Evolutionary conservation across 2,329 filamentous ascomycete genomes (phyloP).

Genomic region (Coniochaeta ligniaria): DNA sequence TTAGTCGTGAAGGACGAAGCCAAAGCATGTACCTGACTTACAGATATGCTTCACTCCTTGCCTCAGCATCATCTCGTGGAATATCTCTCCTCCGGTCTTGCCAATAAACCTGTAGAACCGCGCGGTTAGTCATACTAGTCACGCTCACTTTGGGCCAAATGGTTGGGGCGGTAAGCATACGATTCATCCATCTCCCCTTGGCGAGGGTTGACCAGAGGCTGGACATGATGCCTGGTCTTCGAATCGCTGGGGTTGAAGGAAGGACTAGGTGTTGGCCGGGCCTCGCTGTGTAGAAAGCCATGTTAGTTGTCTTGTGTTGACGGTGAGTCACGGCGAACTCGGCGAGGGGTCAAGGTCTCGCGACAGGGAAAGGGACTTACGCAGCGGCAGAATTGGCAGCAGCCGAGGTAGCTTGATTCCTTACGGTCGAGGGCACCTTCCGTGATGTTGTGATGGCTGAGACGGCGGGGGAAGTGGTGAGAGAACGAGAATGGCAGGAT

Average conservation of each 20-base stretch:
- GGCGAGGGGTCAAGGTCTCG: constrained; percentile 12
- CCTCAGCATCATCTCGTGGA: constrained; percentile 98
- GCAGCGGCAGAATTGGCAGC: constrained; percentile 38
- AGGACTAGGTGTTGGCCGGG: constrained; percentile 55
- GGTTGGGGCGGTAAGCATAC: constrained; percentile 40
- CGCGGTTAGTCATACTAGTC: constrained; percentile 6
- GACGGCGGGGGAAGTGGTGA: constrained; percentile 31
- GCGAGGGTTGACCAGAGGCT: constrained; percentile 57
- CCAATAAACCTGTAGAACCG: constrained; percentile 66
- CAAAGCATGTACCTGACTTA: constrained; percentile 41
- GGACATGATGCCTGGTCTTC: constrained; percentile 52
- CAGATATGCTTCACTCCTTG: constrained; percentile 90
- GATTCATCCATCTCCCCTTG: constrained; percentile 69
- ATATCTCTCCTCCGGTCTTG: constrained; percentile 91
- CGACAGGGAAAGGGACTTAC: constrained; percentile 34
- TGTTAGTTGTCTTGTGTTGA: constrained; percentile 11
- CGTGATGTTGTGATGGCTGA: constrained; percentile 27
- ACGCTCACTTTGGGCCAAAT: constrained; percentile 2
- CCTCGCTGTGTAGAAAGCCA: constrained; percentile 31
- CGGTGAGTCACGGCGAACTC: constrained; percentile 15
- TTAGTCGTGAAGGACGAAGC: constrained; percentile 1
- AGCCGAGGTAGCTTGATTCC: constrained; percentile 44
- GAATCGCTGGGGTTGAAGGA: constrained; percentile 44
- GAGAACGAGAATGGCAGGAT: constrained; percentile 25
- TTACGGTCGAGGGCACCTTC: constrained; percentile 32